A percentile compares a stretch with the other conserved stretches of the same genome.
phyloP scores from a whole-genome alignment of 257 asterid genomes.

The Buddleja alternifolia region DNA sequence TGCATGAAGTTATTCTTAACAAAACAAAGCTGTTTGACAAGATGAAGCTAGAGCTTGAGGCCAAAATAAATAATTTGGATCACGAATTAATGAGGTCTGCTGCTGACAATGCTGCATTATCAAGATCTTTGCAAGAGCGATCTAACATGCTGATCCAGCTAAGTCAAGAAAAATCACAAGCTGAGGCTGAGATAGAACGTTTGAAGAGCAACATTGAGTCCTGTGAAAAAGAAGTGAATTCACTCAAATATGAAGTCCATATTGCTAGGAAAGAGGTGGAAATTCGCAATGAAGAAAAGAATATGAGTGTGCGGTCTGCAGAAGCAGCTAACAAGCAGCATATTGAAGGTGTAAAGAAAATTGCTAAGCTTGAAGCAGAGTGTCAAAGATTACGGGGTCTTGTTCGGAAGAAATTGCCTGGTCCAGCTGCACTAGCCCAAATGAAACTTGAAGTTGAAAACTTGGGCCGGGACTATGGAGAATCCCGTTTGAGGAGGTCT shows the following conservation, averaged over 20 bases:
- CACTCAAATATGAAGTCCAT: slow-evolving; percentile 84
- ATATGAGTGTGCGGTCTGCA: slow-evolving; percentile 91
- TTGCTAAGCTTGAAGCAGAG: slow-evolving; percentile 93
- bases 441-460: slow-evolving; percentile 96
- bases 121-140: slow-evolving; percentile 92
- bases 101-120: slow-evolving; percentile 83
- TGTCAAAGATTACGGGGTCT: slow-evolving; percentile 96
- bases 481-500: slow-evolving; percentile 73
- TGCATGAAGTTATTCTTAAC: slow-evolving; percentile 68
- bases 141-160: slow-evolving; percentile 81
- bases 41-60: slow-evolving; percentile 80
- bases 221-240: slow-evolving; percentile 73
- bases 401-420: slow-evolving; percentile 90
- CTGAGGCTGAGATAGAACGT: slow-evolving; percentile 75
- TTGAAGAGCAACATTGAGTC: slow-evolving; percentile 68
- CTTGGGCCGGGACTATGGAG: slow-evolving; percentile 78
- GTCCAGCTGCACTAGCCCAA: slow-evolving; percentile 98
- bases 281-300: slow-evolving; percentile 92
- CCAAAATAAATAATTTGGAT: slow-evolving; percentile 63
- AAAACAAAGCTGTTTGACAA: slow-evolving; percentile 76
- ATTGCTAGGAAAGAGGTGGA: slow-evolving; percentile 82
- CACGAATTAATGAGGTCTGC: slow-evolving; percentile 77
- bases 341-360: slow-evolving; percentile 90
- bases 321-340: slow-evolving; percentile 94
- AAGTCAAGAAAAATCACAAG: slow-evolving; percentile 80